Conservation (phyloP, 257 asterid species). For the Solanum arcanum region DNA sequence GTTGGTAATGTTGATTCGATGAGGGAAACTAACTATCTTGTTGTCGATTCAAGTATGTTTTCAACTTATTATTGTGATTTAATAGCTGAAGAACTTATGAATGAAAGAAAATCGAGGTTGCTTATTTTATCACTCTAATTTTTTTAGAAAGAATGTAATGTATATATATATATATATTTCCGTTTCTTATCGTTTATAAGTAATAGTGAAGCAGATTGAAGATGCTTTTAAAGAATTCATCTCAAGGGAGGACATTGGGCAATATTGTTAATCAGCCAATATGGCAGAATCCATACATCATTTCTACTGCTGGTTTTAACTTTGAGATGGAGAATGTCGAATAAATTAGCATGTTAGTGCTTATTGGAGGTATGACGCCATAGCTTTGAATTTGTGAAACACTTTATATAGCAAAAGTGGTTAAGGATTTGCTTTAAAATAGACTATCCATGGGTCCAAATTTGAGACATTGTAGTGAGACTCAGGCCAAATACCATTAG, state of each 20-base stretch:
- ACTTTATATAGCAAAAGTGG: neutral
- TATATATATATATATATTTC: neutral
- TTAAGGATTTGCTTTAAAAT: neutral
- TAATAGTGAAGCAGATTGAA: slow-evolving; percentile 77
- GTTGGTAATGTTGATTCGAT: neutral
- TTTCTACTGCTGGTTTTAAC: neutral
- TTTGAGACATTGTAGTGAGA: too few species aligned
- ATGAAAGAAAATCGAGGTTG: neutral
- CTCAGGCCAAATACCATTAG: too few species aligned
- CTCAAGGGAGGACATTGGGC: slow-evolving; percentile 64
- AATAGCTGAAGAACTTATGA: neutral
- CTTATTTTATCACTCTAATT: neutral
- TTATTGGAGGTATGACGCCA: neutral
- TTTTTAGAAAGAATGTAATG: neutral
- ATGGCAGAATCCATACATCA: slow-evolving; percentile 1
- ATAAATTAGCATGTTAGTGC: neutral
- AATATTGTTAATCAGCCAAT: slow-evolving; percentile 81
- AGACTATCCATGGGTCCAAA: too few species aligned
- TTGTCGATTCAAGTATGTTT: neutral
- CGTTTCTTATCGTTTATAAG: slow-evolving; percentile 34
- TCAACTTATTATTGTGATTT: neutral
- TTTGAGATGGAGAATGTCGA: neutral
- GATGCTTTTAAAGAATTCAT: slow-evolving; percentile 90
- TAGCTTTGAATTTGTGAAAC: neutral
- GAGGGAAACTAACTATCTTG: neutral